These are phyloP conservation scores for Citrus sinensis DNA, from an alignment of 345 rosid species.

Conservation along the genomic window DVS_A1.0 CM039168.1:25276501-25277000, in stretches of 20 bases:
- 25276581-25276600: background rate
- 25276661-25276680: slow-evolving; percentile 25
- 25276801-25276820: background rate
- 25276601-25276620: background rate
- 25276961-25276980: slow-evolving; percentile 66
- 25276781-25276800: background rate
- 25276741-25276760: no score
- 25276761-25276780: background rate
- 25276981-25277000: background rate
- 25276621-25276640: slow-evolving; percentile 14
- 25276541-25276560: background rate
- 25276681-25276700: background rate
- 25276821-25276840: background rate
- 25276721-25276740: background rate
- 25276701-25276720: background rate
- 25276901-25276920: slow-evolving; percentile 74
- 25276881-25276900: slow-evolving; percentile 64
- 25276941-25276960: slow-evolving; percentile 60
- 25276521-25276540: background rate
- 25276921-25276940: slow-evolving; percentile 56
- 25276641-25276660: background rate
- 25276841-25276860: background rate
- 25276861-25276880: background rate
- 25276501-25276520: background rate
- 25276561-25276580: background rate